These are phyloP conservation scores for Hyphopichia fennica DNA, from an alignment of 1,139 yeast genomes.

Conservation along the genomic window DNA sequence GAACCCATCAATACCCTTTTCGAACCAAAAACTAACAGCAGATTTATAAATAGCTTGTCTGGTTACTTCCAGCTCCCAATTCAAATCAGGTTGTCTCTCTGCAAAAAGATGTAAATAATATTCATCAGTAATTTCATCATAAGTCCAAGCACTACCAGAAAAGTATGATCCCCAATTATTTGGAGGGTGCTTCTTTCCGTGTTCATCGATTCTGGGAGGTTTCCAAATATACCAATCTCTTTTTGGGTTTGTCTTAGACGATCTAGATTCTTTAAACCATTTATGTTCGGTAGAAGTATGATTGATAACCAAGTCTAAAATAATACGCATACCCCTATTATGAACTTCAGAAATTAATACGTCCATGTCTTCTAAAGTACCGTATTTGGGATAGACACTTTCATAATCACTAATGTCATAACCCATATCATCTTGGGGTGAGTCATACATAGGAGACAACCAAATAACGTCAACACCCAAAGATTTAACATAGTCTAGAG, in stretches of 20 bases:
- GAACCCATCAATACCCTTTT: constrained; percentile 24
- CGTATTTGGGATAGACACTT: constrained; percentile 22
- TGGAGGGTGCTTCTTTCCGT: constrained; percentile 24
- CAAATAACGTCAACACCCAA: constrained; percentile 23
- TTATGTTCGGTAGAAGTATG: constrained; percentile 23
- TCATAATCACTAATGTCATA: constrained; percentile 24
- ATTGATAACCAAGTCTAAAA: constrained; percentile 25
- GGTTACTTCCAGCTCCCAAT: constrained; percentile 25
- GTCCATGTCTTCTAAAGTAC: constrained; percentile 22
- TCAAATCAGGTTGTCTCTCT: constrained; percentile 23
- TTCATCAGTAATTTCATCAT: constrained; percentile 22
- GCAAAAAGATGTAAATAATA: constrained; percentile 25
- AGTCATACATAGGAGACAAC: constrained; percentile 25
- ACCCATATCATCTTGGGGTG: constrained; percentile 28
- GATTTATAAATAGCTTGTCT: constrained; percentile 21
- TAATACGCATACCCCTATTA: constrained; percentile 21
- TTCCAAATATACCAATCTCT: constrained; percentile 27
- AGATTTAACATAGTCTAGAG: constrained; percentile 21
- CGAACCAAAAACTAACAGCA: constrained; percentile 23
- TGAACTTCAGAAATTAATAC: constrained; percentile 17
- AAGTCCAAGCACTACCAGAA: constrained; percentile 24
- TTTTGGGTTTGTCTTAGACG: constrained; percentile 21
- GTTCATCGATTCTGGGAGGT: constrained; percentile 16
- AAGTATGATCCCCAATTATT: constrained; percentile 25
- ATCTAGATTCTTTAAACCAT: constrained; percentile 25